Base-by-base conservation (phyloP, 495 filamentous ascomycete genomes). In the Podospora appendiculata region DNA sequence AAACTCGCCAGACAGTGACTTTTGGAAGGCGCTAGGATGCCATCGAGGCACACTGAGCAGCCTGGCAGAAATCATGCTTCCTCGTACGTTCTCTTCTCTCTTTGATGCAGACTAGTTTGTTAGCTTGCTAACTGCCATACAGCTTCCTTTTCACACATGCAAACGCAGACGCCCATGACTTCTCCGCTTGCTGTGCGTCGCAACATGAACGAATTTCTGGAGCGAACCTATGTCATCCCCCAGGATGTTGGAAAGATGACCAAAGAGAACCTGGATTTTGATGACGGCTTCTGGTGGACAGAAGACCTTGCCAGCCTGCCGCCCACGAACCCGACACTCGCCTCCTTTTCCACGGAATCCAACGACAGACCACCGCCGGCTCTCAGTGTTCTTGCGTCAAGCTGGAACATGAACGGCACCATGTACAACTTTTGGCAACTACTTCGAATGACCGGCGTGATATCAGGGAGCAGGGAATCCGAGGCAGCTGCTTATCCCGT, bases 251-350 rank as follows among this genome's bases (percentile, higher is more conserved):
- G 63, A 6, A 60, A 65, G 32, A 61, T 71, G 61, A 72, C 74
- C 17, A 74, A 70, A 55, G 54, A 52, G 6, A 55, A 67, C 40
- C 45, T 74, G n/a, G 74, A 77, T 49, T 76, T 73, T 41, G 66
- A 74, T 36, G 74, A 77, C 41, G 70, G 70, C 0, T 77, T 77
- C 43, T 77, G 73, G 73, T 77, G 73, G 73, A 75, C 73, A 14
- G 73, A 76, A 44, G 73, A 76, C 50, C 61, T 74, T 8, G 69
- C 72, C 18, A 71, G 58, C 46, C 52, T 72, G 10, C 71, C 72
- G n/a, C 70, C 65, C 42, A 54, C 64, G 4, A 76, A 73, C 52
- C 73, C 70, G 6, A 64, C 69, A 6, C 54, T 67, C 11, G 66
- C 71, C 8, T 65, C 63, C 12, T 75, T 69, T 56, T 66, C 63